A percentile compares a stretch with the other conserved stretches of the same genome.
These are phyloP conservation scores for Emiliania huxleyi DNA, from an alignment of 78 protist species.

Conservation along the genomic window DNA sequence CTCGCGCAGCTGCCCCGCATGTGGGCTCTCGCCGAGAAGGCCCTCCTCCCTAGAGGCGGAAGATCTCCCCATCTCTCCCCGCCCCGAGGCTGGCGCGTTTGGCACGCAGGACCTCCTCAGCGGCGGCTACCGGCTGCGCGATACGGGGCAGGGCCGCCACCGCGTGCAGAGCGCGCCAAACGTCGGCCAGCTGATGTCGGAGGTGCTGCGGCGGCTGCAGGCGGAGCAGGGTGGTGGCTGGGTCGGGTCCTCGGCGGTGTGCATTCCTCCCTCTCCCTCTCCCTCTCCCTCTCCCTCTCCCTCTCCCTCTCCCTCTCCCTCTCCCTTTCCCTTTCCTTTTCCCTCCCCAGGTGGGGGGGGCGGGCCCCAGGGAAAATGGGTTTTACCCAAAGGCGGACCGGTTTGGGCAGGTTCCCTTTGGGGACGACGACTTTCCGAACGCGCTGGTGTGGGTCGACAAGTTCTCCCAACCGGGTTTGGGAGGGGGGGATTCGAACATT, in stretches of 20 bases:
- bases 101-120: slow-evolving; percentile 59
- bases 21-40: slow-evolving; percentile 84
- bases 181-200: slow-evolving; percentile 57
- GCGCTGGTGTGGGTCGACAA: slow-evolving; percentile 89
- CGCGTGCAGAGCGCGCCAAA: slow-evolving; percentile 77
- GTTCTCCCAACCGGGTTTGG: no score
- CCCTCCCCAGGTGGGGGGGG: no score
- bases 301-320: no score
- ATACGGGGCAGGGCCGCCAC: slow-evolving; percentile 86
- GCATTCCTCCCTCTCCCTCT: no score
- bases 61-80: no score
- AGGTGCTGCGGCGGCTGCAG: slow-evolving; percentile 56
- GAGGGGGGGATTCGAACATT: no score
- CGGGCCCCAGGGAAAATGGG: no score
- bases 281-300: no score
- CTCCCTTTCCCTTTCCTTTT: no score
- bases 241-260: slow-evolving; percentile 84
- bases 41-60: no score
- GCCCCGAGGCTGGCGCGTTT: not conserved
- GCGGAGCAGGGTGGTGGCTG: slow-evolving; percentile 65
- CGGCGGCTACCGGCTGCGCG: slow-evolving; percentile 44
- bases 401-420: slow-evolving; percentile 83
- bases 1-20: not conserved
- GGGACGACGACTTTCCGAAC: slow-evolving; percentile 91
- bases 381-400: no score